A percentile compares a stretch with the other conserved stretches of the same genome.
phyloP scores from a whole-genome alignment of 148 eudicot species.

The Rhododendron ferrugineum region DNA sequence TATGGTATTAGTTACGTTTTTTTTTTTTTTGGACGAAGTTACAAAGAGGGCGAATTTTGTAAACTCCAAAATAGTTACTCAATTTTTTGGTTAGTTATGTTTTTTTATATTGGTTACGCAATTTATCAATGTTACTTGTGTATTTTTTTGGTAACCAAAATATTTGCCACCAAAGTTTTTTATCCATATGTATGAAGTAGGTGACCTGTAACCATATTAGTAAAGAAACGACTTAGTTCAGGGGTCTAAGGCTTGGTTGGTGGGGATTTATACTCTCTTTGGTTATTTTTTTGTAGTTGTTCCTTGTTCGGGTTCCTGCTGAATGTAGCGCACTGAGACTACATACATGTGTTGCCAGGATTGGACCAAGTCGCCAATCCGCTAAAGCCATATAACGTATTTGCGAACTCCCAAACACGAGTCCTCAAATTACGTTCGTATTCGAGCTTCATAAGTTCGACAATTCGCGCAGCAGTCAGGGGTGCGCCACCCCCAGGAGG shows the following conservation, averaged over 20 bases:
- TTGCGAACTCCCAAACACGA: too few relatives aligned
- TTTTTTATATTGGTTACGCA: too few relatives aligned
- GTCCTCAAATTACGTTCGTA: too few relatives aligned
- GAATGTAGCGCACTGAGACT: neutral
- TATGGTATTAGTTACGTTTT: too few relatives aligned
- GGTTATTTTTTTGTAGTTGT: neutral
- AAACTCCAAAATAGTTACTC: neutral
- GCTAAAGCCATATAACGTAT: neutral
- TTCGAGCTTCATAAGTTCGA: too few relatives aligned
- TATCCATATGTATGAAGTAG: neutral
- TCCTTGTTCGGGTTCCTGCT: neutral
- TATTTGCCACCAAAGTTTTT: neutral
- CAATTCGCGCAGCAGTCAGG: too few relatives aligned
- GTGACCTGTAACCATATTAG: neutral
- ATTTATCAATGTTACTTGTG: neutral
- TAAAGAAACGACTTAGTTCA: neutral
- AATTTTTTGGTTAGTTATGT: too few relatives aligned
- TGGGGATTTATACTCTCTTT: neutral
- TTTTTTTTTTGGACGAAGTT: neutral
- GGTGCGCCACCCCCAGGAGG: too few relatives aligned
- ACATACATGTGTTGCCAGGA: neutral
- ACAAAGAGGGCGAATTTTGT: neutral
- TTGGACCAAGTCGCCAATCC: neutral
- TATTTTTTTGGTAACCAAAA: neutral
- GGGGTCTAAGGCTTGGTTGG: neutral